These are phyloP conservation scores for Discostella pseudostelligera DNA, from an alignment of 108 stramenopile species.

Conservation along the genomic window DNA sequence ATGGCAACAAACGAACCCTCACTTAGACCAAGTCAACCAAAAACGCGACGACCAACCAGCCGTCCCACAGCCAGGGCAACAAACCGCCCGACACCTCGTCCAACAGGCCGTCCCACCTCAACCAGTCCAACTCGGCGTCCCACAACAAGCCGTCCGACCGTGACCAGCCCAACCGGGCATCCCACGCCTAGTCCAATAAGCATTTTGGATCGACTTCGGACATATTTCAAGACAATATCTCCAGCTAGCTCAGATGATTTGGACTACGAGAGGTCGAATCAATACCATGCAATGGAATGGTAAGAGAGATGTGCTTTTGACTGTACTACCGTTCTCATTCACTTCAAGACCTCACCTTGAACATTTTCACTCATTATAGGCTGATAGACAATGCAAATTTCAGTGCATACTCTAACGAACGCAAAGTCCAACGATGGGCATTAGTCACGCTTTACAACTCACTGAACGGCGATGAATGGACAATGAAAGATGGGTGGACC, in stretches of 20 bases:
- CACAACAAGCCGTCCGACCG: slow-evolving; percentile 1
- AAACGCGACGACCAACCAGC: slow-evolving; percentile 9
- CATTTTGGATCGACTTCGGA: slow-evolving; percentile 2
- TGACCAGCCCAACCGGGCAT: slow-evolving; percentile 5
- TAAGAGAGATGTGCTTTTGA: not conserved
- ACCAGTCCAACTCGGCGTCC: not conserved
- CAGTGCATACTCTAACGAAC: slow-evolving; percentile 1
- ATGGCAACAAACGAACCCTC: slow-evolving; percentile 6
- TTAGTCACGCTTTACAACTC: slow-evolving; percentile 29
- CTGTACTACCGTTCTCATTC: not conserved
- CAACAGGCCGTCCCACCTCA: not conserved
- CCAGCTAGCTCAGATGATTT: slow-evolving; percentile 29
- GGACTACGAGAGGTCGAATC: slow-evolving; percentile 16
- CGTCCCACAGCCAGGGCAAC: slow-evolving; percentile 16
- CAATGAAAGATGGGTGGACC: slow-evolving; percentile 23
- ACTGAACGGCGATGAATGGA: slow-evolving; percentile 41
- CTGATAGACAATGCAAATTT: slow-evolving; percentile 23
- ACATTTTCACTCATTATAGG: slow-evolving; percentile 7
- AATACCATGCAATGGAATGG: slow-evolving; percentile 43
- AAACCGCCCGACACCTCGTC: not conserved
- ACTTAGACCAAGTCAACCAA: not conserved
- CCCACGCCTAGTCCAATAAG: slow-evolving; percentile 14
- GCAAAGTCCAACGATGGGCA: slow-evolving; percentile 40
- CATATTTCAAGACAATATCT: slow-evolving; percentile 16
- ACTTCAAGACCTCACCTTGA: not conserved